Percentiles rank a stretch among this genome's conserved stretches.
phyloP scores from a whole-genome alignment of 441 rosid species.

The Adansonia gregorii region DNA sequence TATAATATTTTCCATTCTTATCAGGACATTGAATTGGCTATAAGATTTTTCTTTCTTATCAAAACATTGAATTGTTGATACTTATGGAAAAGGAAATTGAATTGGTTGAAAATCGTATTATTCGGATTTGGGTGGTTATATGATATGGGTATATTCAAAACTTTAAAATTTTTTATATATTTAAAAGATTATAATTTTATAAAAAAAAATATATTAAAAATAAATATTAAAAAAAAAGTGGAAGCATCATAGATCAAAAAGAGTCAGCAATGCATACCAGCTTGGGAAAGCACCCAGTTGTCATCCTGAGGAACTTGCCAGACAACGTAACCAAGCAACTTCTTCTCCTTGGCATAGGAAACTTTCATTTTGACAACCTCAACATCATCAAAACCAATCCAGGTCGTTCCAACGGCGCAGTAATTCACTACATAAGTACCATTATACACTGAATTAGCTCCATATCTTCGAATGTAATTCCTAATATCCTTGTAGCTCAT shows the following conservation, averaged over 20 bases:
- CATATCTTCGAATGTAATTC: slow-evolving; percentile 32
- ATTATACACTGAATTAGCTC: slow-evolving; percentile 40
- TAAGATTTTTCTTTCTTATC: too few relatives aligned
- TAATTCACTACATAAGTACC: slow-evolving; percentile 40
- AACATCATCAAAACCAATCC: slow-evolving; percentile 44
- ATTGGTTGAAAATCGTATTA: too few relatives aligned
- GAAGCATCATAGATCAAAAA: neutral
- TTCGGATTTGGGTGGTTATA: too few relatives aligned
- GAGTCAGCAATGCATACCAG: slow-evolving; percentile 11
- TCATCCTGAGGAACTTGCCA: slow-evolving; percentile 41
- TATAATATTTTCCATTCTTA: too few relatives aligned
- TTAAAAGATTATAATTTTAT: too few relatives aligned
- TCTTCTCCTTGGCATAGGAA: slow-evolving; percentile 41
- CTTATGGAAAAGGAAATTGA: neutral
- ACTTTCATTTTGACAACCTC: slow-evolving; percentile 32
- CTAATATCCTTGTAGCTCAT: slow-evolving; percentile 19
- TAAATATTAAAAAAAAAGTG: too few relatives aligned
- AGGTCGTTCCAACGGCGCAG: slow-evolving; percentile 26
- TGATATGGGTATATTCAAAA: too few relatives aligned
- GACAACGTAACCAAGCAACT: slow-evolving; percentile 42
- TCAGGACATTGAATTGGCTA: too few relatives aligned
- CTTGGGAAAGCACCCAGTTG: slow-evolving; percentile 33
- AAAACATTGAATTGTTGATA: too few relatives aligned
- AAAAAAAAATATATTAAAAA: too few relatives aligned
- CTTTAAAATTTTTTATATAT: too few relatives aligned